Percentiles rank a stretch among this genome's conserved stretches.
These are phyloP conservation scores for Nicotiana knightiana DNA, from an alignment of 257 asterid genomes.

Conservation along the genomic window DNA sequence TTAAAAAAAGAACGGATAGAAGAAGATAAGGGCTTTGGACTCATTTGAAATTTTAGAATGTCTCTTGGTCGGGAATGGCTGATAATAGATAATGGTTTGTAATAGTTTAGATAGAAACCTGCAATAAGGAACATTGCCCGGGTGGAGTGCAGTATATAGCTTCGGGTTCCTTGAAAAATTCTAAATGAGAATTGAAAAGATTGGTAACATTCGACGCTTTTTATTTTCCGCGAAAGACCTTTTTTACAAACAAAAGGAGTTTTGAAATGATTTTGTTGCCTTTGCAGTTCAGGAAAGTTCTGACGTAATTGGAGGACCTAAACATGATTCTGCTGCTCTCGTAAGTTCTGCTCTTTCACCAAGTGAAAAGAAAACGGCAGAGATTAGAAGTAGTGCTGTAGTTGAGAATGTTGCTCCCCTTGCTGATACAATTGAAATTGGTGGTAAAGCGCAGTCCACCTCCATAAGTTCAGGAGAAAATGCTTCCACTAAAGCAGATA, in stretches of 20 bases:
- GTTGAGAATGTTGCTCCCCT: conserved; percentile 24
- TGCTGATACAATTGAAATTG: conserved; percentile 7
- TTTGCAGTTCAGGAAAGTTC: conserved; percentile 42
- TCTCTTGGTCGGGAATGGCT: not conserved
- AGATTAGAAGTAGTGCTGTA: conserved; percentile 14
- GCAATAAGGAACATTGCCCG: not conserved
- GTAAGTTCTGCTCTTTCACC: conserved; percentile 28
- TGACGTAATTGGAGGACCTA: conserved; percentile 28
- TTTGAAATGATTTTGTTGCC: conserved; percentile 7
- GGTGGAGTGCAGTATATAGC: not conserved
- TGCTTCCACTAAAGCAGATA: conserved; percentile 41
- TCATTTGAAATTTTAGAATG: not conserved
- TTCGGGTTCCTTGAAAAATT: not conserved
- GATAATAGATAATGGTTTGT: not conserved
- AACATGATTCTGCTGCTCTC: conserved; percentile 23
- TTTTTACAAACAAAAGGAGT: not conserved
- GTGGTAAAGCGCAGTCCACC: conserved; percentile 9
- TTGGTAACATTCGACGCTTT: not conserved
- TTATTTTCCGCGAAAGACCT: not conserved
- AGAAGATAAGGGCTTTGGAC: not conserved
- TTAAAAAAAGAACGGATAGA: not conserved
- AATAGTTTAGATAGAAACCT: not conserved
- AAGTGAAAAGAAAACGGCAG: conserved; percentile 25
- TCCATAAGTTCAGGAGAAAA: conserved; percentile 27
- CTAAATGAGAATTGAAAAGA: not conserved